Conservation (phyloP, 1,284 basidiomycete genomes). For the Irpex lacteus region DNA sequence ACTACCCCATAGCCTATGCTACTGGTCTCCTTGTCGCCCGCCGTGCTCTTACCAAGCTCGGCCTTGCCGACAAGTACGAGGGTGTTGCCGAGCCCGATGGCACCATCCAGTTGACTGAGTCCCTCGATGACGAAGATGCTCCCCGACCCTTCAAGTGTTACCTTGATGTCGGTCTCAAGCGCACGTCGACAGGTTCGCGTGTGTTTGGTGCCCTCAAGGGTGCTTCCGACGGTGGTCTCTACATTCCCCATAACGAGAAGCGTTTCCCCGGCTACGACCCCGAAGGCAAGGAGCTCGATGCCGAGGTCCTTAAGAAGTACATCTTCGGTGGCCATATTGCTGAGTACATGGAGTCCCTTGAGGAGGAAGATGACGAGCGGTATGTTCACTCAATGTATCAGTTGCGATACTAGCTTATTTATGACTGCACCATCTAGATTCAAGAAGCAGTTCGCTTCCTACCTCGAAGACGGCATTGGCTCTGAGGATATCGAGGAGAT, state of each 20-base stretch:
- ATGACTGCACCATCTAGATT: slow-evolving; percentile 53
- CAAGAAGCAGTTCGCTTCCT: slow-evolving; percentile 97
- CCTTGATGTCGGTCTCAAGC: slow-evolving; percentile 98
- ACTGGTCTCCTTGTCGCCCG: slow-evolving; percentile 96
- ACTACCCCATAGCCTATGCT: slow-evolving; percentile 73
- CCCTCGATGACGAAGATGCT: slow-evolving; percentile 88
- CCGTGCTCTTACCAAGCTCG: slow-evolving; percentile 93
- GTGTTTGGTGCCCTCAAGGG: slow-evolving; percentile 99
- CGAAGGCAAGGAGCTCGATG: slow-evolving; percentile 92
- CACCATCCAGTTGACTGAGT: slow-evolving; percentile 78
- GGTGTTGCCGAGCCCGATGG: slow-evolving; percentile 95
- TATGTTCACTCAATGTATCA: slow-evolving; percentile 10
- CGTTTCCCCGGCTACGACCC: slow-evolving; percentile 98
- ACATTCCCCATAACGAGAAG: slow-evolving; percentile 97
- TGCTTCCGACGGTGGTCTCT: slow-evolving; percentile 97
- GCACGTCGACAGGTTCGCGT: slow-evolving; percentile 97
- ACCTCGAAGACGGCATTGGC: slow-evolving; percentile 94
- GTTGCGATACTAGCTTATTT: not conserved
- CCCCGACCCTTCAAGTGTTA: slow-evolving; percentile 98
- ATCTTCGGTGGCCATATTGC: slow-evolving; percentile 98
- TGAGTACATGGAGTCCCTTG: slow-evolving; percentile 99
- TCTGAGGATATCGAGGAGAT: slow-evolving; percentile 99
- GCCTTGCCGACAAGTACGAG: slow-evolving; percentile 98
- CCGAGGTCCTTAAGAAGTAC: slow-evolving; percentile 96
- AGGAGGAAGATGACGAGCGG: slow-evolving; percentile 96